Base-by-base conservation (phyloP, 495 filamentous ascomycete species). In the Aspergillus panamensis region DNA sequence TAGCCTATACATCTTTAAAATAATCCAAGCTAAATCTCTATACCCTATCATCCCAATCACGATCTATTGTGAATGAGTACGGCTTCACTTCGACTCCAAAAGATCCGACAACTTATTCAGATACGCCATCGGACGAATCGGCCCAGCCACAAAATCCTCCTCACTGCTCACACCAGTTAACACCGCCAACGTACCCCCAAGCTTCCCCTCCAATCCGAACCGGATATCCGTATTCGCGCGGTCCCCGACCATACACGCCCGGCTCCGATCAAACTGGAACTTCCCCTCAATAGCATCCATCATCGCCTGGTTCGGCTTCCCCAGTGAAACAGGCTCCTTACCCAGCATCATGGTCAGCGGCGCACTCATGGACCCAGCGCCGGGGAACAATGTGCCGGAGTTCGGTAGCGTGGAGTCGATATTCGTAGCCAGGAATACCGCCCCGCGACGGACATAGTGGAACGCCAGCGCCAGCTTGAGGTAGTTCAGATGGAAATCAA, bases 231-330 rank as follows among this genome's bases (percentile, higher is more conserved):
- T 99, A 69, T 97, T 87, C 48, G 94, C 78, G 40, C 94, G 82
- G 73, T 99, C 94, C 5, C 94, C 94, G 30, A 99, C 84, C 95
- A 99, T 99, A 69, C 95, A 97, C 2, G 95, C 85, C 50, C 84
- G 84, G 45, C 77, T 84, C 39, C 91, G 83, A 68, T 97, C 90
- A 51, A 98, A 88, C 53, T 82, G 77, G 68, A 97, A 96, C 73
- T 93, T 96, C 32, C 93, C 93, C 78, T 97, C 93, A 65, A 98
- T 88, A 7, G 95, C 90, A 74, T 97, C 92, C 94, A 98, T 96
- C 94, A 98, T 97, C 10, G 92, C 92, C 77, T 96, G 90, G 62
- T 90, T 96, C 5, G 94, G 95, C 73, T 99, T 99, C 9, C 94
- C 94, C 44, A 97, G 72, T 6, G 89, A 84, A 33, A 90, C 66